Conservation (phyloP, 176 grass and related monocot species). For the Raddia distichophylla region DNA sequence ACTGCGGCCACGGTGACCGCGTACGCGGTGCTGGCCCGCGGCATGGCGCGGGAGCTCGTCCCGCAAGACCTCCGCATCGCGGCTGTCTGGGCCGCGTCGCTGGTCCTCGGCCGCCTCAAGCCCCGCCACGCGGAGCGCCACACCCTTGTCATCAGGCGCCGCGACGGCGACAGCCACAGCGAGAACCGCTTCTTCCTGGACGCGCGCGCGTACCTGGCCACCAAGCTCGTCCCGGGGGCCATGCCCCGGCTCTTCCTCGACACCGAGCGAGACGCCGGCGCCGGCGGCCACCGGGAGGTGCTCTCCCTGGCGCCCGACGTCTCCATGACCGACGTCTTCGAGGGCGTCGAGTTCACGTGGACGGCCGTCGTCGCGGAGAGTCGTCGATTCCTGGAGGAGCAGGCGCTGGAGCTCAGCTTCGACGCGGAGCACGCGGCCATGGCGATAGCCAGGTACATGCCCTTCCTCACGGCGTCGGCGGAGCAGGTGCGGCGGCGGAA, state of each 20-base stretch:
- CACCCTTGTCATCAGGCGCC: constrained; percentile 23
- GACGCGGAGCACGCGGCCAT: constrained; percentile 27
- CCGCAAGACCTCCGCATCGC: constrained; percentile 40
- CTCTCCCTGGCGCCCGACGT: constrained; percentile 38
- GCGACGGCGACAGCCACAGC: background rate
- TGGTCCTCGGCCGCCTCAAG: background rate
- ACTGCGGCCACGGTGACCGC: constrained; percentile 45
- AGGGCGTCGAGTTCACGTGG: constrained; percentile 44
- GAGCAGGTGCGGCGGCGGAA: constrained; percentile 5
- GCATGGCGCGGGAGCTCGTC: constrained; percentile 45
- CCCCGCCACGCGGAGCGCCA: background rate
- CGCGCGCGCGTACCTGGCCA: constrained; percentile 33
- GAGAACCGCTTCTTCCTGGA: constrained; percentile 28
- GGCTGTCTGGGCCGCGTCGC: constrained; percentile 23
- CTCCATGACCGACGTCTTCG: constrained; percentile 40
- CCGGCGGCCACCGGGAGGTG: background rate
- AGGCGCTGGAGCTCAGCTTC: constrained; percentile 36
- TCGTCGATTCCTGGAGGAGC: no score
- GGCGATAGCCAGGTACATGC: constrained; percentile 37
- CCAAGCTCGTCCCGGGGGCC: constrained; percentile 30
- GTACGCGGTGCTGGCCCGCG: constrained; percentile 44
- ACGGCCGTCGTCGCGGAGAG: background rate
- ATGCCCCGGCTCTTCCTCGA: constrained; percentile 31
- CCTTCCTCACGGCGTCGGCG: constrained; percentile 20
- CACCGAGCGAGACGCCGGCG: background rate